Conservation (phyloP, 768 basidiomycete genomes). For the Auricularia heimuer region DNA sequence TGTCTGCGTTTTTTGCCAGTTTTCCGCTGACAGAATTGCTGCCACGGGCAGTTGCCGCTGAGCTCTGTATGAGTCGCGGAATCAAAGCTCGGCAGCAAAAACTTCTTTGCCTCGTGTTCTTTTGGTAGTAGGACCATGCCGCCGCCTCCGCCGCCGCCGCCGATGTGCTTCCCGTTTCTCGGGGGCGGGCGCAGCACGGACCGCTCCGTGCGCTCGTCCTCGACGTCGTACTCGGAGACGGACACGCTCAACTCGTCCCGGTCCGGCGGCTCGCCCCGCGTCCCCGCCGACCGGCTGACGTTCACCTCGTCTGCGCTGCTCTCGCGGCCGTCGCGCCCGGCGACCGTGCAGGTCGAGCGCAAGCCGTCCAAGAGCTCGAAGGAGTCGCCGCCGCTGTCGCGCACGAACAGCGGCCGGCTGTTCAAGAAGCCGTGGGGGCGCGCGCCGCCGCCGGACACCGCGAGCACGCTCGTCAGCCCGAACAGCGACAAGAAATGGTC, state of each 20-base stretch:
- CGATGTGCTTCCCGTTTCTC: neutral
- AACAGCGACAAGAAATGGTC: constrained; percentile 1
- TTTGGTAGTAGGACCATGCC: neutral
- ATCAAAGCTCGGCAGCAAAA: neutral
- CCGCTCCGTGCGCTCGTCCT: neutral
- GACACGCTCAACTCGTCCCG: neutral
- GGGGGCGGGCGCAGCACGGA: neutral
- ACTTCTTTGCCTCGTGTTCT: neutral
- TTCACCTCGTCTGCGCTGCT: neutral
- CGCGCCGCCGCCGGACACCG: neutral
- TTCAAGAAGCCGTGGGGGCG: neutral
- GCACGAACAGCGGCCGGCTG: neutral
- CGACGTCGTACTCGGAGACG: neutral
- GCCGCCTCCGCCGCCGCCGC: neutral
- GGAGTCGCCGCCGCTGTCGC: neutral
- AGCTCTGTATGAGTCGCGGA: neutral
- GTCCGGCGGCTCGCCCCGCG: neutral
- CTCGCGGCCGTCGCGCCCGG: neutral
- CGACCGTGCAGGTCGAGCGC: neutral
- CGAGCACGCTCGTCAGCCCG: constrained; percentile 1
- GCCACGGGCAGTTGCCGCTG: too few relatives aligned
- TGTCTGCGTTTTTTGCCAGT: too few relatives aligned
- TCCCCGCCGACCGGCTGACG: neutral
- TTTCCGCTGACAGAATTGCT: too few relatives aligned
- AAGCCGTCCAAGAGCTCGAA: neutral